These are phyloP conservation scores for Hypoxylon sp. DNA, from an alignment of 2,329 filamentous ascomycete genomes.

Conservation along the genomic window DNA sequence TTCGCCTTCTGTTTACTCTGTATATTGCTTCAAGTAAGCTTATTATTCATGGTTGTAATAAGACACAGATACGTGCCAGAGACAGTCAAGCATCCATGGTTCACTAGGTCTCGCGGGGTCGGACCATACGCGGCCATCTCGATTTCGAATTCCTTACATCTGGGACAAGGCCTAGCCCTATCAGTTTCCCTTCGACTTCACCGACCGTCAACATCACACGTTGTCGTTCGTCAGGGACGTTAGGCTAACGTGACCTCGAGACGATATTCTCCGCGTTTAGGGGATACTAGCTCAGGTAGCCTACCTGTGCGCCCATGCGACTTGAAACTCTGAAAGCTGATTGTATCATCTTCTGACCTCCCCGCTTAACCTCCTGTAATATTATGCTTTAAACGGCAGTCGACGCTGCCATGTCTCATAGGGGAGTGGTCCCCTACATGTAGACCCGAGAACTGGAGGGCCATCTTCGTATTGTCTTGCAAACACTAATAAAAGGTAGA, in stretches of 20 bases:
- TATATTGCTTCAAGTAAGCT: slow-evolving; percentile 2
- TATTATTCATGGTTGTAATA: slow-evolving; percentile 8
- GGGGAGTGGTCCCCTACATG: slow-evolving; percentile 2
- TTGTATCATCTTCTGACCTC: slow-evolving; percentile 40
- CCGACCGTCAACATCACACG: slow-evolving; percentile 30
- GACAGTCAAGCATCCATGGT: slow-evolving; percentile 21
- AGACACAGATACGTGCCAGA: slow-evolving; percentile 13
- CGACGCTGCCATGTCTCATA: slow-evolving; percentile 22
- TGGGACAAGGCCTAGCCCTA: slow-evolving; percentile 35
- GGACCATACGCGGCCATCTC: slow-evolving; percentile 35
- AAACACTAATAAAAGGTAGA: slow-evolving; percentile 13
- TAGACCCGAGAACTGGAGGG: neutral
- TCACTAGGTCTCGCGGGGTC: slow-evolving; percentile 36
- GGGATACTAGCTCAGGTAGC: slow-evolving; percentile 6
- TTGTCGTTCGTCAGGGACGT: slow-evolving; percentile 32
- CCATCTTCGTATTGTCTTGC: slow-evolving; percentile 16
- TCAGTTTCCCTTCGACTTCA: slow-evolving; percentile 9
- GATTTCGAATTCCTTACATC: slow-evolving; percentile 33
- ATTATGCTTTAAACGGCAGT: slow-evolving; percentile 30
- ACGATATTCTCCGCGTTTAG: slow-evolving; percentile 41
- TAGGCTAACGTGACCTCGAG: slow-evolving; percentile 38
- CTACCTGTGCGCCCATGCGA: slow-evolving; percentile 35
- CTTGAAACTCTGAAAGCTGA: slow-evolving; percentile 39
- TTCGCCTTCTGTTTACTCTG: neutral
- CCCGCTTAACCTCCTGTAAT: slow-evolving; percentile 44